Percentiles rank a stretch among this genome's conserved stretches.
These are phyloP conservation scores for Zhuliangozyma parablackwelliae DNA, from an alignment of 1,139 yeast genomes.

Conservation along the genomic window DNA sequence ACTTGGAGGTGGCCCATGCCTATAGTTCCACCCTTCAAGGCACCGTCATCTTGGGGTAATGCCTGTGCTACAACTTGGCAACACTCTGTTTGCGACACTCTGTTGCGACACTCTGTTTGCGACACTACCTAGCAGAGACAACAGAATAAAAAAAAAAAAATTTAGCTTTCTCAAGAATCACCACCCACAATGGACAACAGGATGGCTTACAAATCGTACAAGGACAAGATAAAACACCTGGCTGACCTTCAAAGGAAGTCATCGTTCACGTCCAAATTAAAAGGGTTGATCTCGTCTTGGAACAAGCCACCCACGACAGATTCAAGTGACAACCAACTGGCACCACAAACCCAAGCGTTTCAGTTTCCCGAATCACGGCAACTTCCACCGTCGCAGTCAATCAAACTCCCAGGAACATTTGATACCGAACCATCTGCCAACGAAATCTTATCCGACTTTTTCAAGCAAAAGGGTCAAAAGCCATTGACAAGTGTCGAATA, in stretches of 20 bases:
- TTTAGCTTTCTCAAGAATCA: too few relatives aligned
- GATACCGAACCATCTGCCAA: slow-evolving; percentile 28
- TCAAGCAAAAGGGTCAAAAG: slow-evolving; percentile 66
- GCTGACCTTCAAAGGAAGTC: slow-evolving; percentile 7
- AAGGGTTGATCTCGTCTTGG: slow-evolving; percentile 14
- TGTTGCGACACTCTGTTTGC: too few relatives aligned
- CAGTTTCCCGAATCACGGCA: not conserved
- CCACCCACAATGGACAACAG: too few relatives aligned
- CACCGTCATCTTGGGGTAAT: too few relatives aligned
- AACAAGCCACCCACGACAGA: slow-evolving; percentile 3
- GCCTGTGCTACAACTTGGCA: too few relatives aligned
- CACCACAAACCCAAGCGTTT: slow-evolving; percentile 3
- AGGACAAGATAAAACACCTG: too few relatives aligned
- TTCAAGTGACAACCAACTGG: slow-evolving; percentile 2
- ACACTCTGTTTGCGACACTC: too few relatives aligned
- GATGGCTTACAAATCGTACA: too few relatives aligned
- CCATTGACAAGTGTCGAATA: slow-evolving; percentile 76
- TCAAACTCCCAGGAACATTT: slow-evolving; percentile 9
- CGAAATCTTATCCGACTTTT: slow-evolving; percentile 66
- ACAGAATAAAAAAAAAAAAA: too few relatives aligned
- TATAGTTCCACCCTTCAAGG: too few relatives aligned
- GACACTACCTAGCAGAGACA: too few relatives aligned
- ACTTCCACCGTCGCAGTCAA: not conserved
- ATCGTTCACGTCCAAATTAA: slow-evolving; percentile 29
- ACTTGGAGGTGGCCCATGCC: too few relatives aligned